Evolutionary conservation across 1,139 yeast species (phyloP).

Genomic region (Nematodospora anomalae): DNA sequence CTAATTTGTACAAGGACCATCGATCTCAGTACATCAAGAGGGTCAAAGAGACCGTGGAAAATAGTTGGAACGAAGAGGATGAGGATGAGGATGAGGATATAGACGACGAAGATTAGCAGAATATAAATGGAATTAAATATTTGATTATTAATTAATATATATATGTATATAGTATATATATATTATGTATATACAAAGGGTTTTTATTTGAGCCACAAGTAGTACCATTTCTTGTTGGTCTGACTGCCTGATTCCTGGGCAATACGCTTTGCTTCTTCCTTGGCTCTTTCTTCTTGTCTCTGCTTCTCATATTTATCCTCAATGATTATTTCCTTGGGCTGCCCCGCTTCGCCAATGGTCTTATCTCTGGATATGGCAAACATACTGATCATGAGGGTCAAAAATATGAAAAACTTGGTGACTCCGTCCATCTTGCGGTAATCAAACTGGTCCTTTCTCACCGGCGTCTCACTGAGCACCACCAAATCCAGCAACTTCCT

Average conservation of each 20-base stretch:
- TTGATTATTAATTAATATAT: background rate
- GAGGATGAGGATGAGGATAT: constrained; percentile 67
- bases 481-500: constrained; percentile 42
- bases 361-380: constrained; percentile 52
- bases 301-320: constrained; percentile 38
- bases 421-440: constrained; percentile 55
- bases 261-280: constrained; percentile 15
- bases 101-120: constrained; percentile 42
- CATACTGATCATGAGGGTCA: constrained; percentile 41
- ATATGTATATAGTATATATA: constrained; percentile 3
- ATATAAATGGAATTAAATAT: background rate
- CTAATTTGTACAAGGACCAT: constrained; percentile 92
- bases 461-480: constrained; percentile 45
- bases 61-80: constrained; percentile 72
- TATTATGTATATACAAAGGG: constrained; percentile 3
- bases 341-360: constrained; percentile 49
- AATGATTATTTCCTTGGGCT: constrained; percentile 40
- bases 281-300: constrained; percentile 22
- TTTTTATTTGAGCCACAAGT: constrained; percentile 14
- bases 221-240: constrained; percentile 9
- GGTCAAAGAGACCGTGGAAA: constrained; percentile 92
- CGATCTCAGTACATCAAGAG: constrained; percentile 88
- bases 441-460: constrained; percentile 50
- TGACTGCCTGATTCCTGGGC: constrained; percentile 1
- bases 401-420: constrained; percentile 50